Evolutionary conservation across 179 eudicot genomes (phyloP).

Genomic region (Beta macrorhiza): DNA sequence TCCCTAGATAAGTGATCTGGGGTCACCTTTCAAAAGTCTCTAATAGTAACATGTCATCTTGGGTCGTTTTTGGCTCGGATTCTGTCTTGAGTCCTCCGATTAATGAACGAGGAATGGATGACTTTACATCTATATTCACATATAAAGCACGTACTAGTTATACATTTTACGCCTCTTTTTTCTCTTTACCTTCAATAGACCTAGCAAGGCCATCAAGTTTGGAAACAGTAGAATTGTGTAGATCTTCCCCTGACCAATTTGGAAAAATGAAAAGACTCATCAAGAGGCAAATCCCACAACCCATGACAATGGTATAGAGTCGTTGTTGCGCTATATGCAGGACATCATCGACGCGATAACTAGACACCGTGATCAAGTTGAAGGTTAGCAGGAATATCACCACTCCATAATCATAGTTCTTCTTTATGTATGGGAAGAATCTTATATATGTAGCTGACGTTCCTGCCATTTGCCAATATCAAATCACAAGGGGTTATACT

Average conservation of each 20-base stretch:
- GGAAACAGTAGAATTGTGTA: constrained; percentile 63
- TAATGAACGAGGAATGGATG: no score
- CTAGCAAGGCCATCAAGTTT: constrained; percentile 80
- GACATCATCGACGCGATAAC: constrained; percentile 67
- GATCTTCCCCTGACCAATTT: constrained; percentile 87
- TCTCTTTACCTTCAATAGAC: constrained; percentile 58
- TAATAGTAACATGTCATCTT: neutral
- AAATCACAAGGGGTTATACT: neutral
- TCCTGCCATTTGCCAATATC: constrained; percentile 30
- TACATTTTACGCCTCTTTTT: neutral
- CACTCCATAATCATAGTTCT: constrained; percentile 82
- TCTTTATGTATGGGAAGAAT: constrained; percentile 83
- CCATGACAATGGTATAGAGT: constrained; percentile 67
- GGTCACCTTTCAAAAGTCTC: constrained; percentile 15
- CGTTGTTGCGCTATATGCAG: constrained; percentile 65
- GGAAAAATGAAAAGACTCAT: constrained; percentile 80
- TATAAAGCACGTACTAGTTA: neutral
- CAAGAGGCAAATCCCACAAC: constrained; percentile 70
- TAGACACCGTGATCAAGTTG: constrained; percentile 73
- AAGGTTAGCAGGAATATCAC: constrained; percentile 84
- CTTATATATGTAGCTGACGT: constrained; percentile 61
- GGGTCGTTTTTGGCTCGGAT: neutral
- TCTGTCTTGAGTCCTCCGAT: neutral
- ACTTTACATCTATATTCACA: neutral
- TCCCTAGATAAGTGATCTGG: neutral